A percentile compares a stretch with the other conserved stretches of the same genome.
These are phyloP conservation scores for Calonectria multiphialidica DNA, from an alignment of 2,329 filamentous ascomycete genomes.

Conservation along the genomic window DNA sequence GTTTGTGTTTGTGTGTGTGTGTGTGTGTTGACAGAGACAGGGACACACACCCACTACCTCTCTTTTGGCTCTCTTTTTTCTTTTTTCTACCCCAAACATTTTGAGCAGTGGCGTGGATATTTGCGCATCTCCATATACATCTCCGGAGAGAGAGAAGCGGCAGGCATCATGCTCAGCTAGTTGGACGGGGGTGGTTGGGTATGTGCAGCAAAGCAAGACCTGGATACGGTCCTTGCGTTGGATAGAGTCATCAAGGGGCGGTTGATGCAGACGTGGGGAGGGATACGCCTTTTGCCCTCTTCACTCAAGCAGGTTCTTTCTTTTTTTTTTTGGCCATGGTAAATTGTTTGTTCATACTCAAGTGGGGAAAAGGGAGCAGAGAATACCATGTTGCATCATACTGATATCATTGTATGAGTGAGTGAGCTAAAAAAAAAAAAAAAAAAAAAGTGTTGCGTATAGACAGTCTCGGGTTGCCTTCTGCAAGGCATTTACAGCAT, in stretches of 20 bases:
- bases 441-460: not conserved
- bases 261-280: not conserved
- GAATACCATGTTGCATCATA: not conserved
- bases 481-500: not conserved
- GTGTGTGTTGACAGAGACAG: not conserved
- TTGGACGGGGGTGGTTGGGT: not conserved
- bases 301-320: not conserved
- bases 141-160: not conserved
- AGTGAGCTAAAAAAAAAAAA: too few species aligned
- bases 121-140: not conserved
- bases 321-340: not conserved
- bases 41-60: too few species aligned
- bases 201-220: not conserved
- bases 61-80: too few species aligned
- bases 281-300: not conserved
- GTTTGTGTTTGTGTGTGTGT: not conserved
- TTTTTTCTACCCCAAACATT: too few species aligned
- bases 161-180: not conserved
- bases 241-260: not conserved
- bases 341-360: not conserved
- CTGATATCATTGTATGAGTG: not conserved
- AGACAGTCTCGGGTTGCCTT: conserved; percentile 15
- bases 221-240: not conserved
- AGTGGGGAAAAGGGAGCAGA: not conserved
- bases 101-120: too few species aligned